Conservation (phyloP, 1,284 basidiomycete species). For the Cryptococcus sp. region DNA sequence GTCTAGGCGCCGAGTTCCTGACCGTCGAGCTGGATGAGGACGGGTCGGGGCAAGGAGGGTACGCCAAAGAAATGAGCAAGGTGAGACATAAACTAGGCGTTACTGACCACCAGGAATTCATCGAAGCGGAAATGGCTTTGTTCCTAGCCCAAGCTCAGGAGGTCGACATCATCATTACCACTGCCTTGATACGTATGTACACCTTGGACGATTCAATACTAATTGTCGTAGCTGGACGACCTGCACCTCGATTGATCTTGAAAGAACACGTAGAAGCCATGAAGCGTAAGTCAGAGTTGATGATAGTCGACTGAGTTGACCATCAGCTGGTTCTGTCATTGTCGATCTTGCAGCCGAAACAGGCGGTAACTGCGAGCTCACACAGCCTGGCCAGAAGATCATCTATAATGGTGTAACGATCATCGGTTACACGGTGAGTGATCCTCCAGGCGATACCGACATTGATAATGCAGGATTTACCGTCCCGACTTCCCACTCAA, state of each 20-base stretch:
- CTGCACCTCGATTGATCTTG: slow-evolving; percentile 74
- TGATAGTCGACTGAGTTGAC: slow-evolving; percentile 1
- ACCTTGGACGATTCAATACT: background rate
- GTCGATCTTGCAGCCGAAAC: slow-evolving; percentile 79
- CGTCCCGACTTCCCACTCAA: slow-evolving; percentile 76
- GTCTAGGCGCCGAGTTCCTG: slow-evolving; percentile 77
- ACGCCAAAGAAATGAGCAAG: slow-evolving; percentile 86
- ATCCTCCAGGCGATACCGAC: background rate
- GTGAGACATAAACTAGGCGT: slow-evolving; percentile 47
- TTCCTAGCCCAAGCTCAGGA: slow-evolving; percentile 80
- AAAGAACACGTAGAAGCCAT: slow-evolving; percentile 74
- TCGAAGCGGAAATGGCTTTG: slow-evolving; percentile 79
- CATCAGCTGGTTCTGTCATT: slow-evolving; percentile 62
- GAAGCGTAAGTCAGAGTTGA: slow-evolving; percentile 55
- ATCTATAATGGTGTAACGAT: slow-evolving; percentile 69
- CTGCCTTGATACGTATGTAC: slow-evolving; percentile 53
- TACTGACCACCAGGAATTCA: slow-evolving; percentile 51
- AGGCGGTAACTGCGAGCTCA: slow-evolving; percentile 77
- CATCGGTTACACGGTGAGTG: slow-evolving; percentile 56
- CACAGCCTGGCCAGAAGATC: slow-evolving; percentile 65
- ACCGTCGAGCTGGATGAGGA: slow-evolving; percentile 73
- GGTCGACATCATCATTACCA: slow-evolving; percentile 80
- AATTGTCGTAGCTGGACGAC: slow-evolving; percentile 64
- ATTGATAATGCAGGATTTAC: slow-evolving; percentile 67
- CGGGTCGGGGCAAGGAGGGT: slow-evolving; percentile 71